A percentile compares a stretch with the other conserved stretches of the same genome.
Conservation (phyloP, 2,329 filamentous ascomycete species). For the Talaromyces sp. region DNA sequence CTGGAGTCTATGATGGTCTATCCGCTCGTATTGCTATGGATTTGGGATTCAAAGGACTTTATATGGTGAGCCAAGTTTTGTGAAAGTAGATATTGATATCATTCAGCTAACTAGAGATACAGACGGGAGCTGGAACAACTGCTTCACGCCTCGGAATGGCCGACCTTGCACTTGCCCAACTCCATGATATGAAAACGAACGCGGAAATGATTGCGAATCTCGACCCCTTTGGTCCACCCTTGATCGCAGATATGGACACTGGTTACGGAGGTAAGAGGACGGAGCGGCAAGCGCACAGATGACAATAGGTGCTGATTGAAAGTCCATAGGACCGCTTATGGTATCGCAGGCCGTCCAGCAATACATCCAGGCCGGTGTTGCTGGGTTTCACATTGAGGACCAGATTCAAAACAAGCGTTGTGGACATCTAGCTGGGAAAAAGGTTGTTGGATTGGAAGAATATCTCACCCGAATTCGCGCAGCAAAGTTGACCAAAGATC, state of each 20-base stretch:
- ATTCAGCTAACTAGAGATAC: neutral
- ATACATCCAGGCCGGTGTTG: slow-evolving; percentile 57
- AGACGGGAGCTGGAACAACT: slow-evolving; percentile 66
- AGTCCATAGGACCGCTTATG: slow-evolving; percentile 42
- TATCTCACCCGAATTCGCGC: slow-evolving; percentile 41
- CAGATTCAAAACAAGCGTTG: slow-evolving; percentile 52
- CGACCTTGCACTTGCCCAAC: slow-evolving; percentile 64
- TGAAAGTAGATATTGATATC: neutral
- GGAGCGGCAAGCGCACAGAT: neutral
- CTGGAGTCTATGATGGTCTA: slow-evolving; percentile 70
- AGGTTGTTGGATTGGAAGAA: slow-evolving; percentile 39
- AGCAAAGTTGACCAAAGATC: slow-evolving; percentile 37
- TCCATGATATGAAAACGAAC: slow-evolving; percentile 65
- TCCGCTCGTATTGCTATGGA: slow-evolving; percentile 65
- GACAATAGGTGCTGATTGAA: neutral
- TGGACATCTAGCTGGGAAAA: slow-evolving; percentile 44
- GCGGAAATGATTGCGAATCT: slow-evolving; percentile 67
- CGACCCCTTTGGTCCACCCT: slow-evolving; percentile 53
- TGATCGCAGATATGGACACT: slow-evolving; percentile 63
- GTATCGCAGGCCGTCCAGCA: slow-evolving; percentile 52
- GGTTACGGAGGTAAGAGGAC: slow-evolving; percentile 51
- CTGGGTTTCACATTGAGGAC: slow-evolving; percentile 61
- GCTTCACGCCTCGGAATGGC: slow-evolving; percentile 64
- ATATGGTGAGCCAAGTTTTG: slow-evolving; percentile 59
- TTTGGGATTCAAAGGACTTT: slow-evolving; percentile 66